Conservation (phyloP, 257 asterid species). For the Solanum rostratum region DNA sequence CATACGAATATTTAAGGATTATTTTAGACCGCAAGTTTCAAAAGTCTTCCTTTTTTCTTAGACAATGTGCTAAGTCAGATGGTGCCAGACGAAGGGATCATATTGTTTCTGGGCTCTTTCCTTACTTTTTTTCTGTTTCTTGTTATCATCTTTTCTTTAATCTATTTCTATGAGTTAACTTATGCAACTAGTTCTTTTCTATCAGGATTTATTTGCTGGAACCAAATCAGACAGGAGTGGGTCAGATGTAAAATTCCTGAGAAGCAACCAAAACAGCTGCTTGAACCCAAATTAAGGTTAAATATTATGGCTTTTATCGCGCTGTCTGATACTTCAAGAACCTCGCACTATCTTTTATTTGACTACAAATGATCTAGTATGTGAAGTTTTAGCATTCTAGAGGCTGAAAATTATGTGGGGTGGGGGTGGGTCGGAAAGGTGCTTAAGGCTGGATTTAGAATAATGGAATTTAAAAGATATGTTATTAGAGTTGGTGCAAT, state of each 20-base stretch:
- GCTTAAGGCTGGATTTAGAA: background rate
- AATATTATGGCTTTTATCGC: background rate
- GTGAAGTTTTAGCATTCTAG: background rate
- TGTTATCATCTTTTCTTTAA: background rate
- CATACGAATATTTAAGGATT: no score
- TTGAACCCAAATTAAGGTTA: constrained; percentile 63
- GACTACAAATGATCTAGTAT: background rate
- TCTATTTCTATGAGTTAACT: background rate
- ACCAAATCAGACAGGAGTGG: constrained; percentile 73
- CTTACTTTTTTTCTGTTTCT: background rate
- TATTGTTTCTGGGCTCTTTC: background rate
- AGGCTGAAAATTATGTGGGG: background rate
- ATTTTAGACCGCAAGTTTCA: no score
- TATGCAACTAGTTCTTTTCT: background rate
- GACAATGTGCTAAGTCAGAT: no score
- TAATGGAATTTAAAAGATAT: background rate
- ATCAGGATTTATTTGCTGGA: constrained; percentile 70
- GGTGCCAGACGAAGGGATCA: no score
- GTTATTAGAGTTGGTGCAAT: background rate
- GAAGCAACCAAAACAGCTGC: constrained; percentile 22
- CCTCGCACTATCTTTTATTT: background rate
- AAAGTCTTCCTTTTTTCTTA: no score
- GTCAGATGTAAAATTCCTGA: constrained; percentile 31
- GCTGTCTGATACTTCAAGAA: background rate
- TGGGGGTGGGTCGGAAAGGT: background rate